Percentiles rank a stretch among this genome's conserved stretches.
Evolutionary conservation across 441 rosid genomes (phyloP).

Genomic region (Gossypium schwendimanii): DNA sequence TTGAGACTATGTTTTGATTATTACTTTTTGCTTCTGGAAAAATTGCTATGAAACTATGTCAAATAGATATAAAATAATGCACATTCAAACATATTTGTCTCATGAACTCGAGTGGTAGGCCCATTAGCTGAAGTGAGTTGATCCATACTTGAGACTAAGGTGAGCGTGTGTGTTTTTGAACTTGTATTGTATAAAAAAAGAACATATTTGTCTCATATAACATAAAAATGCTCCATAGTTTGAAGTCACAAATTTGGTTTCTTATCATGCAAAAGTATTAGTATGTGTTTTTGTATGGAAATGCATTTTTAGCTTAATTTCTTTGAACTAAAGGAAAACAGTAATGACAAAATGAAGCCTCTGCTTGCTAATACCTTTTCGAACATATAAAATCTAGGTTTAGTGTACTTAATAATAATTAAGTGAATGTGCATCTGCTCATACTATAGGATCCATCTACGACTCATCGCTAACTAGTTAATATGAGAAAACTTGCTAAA

Average conservation of each 20-base stretch:
- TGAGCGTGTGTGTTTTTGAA: too few species aligned
- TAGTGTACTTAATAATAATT: neutral
- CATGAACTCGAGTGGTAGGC: neutral
- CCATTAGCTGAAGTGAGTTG: too few species aligned
- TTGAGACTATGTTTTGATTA: neutral
- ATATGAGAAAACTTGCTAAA: slow-evolving; percentile 7
- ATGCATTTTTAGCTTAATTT: neutral
- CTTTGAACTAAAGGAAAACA: neutral
- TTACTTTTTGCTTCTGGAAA: neutral
- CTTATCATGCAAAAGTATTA: neutral
- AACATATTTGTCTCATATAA: neutral
- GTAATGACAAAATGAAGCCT: neutral
- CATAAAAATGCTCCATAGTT: neutral
- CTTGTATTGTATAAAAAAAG: neutral
- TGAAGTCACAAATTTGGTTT: neutral
- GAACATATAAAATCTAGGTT: neutral
- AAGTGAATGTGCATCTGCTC: neutral
- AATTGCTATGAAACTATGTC: neutral
- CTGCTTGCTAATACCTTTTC: neutral
- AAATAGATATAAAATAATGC: neutral
- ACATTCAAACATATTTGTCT: neutral
- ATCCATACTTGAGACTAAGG: too few species aligned
- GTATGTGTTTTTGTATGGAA: neutral
- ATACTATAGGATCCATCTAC: neutral
- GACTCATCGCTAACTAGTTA: neutral